phyloP scores from a whole-genome alignment of 176 grass and related monocot genomes.

The Melocanna baccifera region DNA sequence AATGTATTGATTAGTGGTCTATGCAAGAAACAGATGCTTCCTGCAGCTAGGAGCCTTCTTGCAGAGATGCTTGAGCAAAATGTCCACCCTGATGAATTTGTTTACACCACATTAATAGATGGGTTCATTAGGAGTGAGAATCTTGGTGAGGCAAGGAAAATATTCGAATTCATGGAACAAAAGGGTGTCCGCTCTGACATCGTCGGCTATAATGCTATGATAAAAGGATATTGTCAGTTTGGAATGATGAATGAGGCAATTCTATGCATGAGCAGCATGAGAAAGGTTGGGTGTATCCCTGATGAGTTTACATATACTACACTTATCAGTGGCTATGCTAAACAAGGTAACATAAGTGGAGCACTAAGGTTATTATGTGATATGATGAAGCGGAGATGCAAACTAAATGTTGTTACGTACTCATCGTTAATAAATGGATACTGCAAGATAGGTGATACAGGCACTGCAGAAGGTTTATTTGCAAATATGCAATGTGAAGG shows the following conservation, averaged over 20 bases:
- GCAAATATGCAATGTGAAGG: conserved; percentile 49
- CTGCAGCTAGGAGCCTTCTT: conserved; percentile 68
- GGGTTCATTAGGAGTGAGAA: conserved; percentile 79
- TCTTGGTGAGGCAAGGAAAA: conserved; percentile 60
- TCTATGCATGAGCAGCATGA: conserved; percentile 56
- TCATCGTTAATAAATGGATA: conserved; percentile 65
- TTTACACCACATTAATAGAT: conserved; percentile 78
- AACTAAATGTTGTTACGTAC: conserved; percentile 66
- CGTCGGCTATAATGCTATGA: conserved; percentile 75
- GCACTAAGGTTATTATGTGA: conserved; percentile 57
- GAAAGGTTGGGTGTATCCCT: conserved; percentile 45
- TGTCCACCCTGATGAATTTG: conserved; percentile 73
- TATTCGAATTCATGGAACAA: conserved; percentile 64
- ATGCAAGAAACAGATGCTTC: conserved; percentile 83
- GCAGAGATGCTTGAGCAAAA: conserved; percentile 73
- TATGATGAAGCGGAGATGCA: conserved; percentile 72
- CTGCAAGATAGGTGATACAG: conserved; percentile 54
- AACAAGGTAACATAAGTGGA: conserved; percentile 47
- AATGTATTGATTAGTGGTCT: conserved; percentile 76
- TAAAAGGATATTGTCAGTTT: conserved; percentile 84
- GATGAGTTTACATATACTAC: conserved; percentile 83
- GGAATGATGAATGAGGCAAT: conserved; percentile 69
- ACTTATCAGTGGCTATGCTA: conserved; percentile 55
- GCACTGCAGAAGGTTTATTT: conserved; percentile 52
- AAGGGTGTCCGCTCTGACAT: conserved; percentile 45